Evolutionary conservation across 768 basidiomycete genomes (phyloP).

Genomic region (Termitomyces sp.): DNA sequence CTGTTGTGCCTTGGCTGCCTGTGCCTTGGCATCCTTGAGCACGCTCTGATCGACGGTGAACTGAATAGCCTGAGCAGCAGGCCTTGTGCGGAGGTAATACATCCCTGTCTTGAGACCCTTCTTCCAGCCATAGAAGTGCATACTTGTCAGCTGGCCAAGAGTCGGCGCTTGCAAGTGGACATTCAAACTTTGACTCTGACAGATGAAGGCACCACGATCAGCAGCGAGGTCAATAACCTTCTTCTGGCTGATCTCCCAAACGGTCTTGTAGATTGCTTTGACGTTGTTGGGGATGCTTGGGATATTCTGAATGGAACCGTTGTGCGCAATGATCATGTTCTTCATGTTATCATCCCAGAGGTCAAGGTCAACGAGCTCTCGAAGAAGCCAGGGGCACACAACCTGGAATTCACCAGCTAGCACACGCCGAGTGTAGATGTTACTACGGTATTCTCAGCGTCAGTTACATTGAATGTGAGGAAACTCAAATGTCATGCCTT

Average conservation of each 20-base stretch:
- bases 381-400: slow-evolving; percentile 98
- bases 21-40: slow-evolving; percentile 56
- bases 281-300: slow-evolving; percentile 83
- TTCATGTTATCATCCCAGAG: slow-evolving; percentile 99
- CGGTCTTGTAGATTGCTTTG: slow-evolving; percentile 99
- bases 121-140: slow-evolving; percentile 99
- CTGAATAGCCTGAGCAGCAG: slow-evolving; percentile 94
- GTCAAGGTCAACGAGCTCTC: slow-evolving; percentile 91
- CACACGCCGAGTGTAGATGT: slow-evolving; percentile 98
- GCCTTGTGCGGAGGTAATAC: slow-evolving; percentile 94
- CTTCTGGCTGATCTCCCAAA: slow-evolving; percentile 99
- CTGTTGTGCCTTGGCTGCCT: slow-evolving; percentile 40
- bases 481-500: slow-evolving; percentile 41
- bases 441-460: slow-evolving; percentile 42
- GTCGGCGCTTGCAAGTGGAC: slow-evolving; percentile 89
- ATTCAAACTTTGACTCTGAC: slow-evolving; percentile 93
- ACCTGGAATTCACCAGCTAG: slow-evolving; percentile 99
- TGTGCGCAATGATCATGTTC: slow-evolving; percentile 97
- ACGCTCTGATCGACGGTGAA: slow-evolving; percentile 90
- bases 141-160: slow-evolving; percentile 86
- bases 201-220: slow-evolving; percentile 98
- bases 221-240: slow-evolving; percentile 96
- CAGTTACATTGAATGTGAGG: not conserved
- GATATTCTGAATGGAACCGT: slow-evolving; percentile 85
- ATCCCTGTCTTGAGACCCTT: slow-evolving; percentile 98